phyloP scores from a whole-genome alignment of 2,329 filamentous ascomycete genomes.

The Mycosphaerella sp. region DNA sequence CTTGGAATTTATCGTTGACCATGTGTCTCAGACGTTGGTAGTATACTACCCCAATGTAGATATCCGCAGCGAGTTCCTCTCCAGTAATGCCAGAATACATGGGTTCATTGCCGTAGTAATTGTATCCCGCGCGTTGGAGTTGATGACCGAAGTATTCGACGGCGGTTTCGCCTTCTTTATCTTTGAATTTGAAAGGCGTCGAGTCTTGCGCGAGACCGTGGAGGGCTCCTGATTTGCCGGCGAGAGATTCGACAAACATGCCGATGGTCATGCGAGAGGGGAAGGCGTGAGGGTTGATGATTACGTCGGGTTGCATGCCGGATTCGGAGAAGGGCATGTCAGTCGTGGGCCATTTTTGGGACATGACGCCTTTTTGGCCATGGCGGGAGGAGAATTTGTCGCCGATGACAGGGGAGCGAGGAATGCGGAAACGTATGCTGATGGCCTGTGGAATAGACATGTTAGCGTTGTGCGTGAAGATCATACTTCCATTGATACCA shows the following conservation, averaged over 20 bases:
- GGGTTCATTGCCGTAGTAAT: conserved; percentile 96
- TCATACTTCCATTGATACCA: too few species aligned
- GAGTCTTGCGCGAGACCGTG: conserved; percentile 95
- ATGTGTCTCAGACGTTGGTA: conserved; percentile 98
- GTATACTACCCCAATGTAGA: conserved; percentile 95
- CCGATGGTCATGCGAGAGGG: conserved; percentile 99
- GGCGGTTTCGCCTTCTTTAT: conserved; percentile 80
- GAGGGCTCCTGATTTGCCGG: conserved; percentile 87
- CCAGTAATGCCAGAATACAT: conserved; percentile 98
- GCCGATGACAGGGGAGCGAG: conserved; percentile 84
- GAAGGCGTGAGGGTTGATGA: conserved; percentile 99
- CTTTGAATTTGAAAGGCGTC: conserved; percentile 80
- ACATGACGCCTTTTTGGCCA: conserved; percentile 95
- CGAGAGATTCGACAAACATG: conserved; percentile 97
- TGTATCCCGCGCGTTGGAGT: conserved; percentile 90
- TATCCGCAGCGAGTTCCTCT: conserved; percentile 86
- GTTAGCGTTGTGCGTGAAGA: too few species aligned
- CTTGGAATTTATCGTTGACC: conserved; percentile 99
- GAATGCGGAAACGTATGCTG: conserved; percentile 87
- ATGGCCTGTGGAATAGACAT: conserved; percentile 63
- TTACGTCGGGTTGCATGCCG: conserved; percentile 93
- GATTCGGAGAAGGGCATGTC: conserved; percentile 98
- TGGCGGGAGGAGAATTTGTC: conserved; percentile 99
- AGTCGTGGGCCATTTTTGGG: conserved; percentile 86
- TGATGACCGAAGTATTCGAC: conserved; percentile 95